Evolutionary conservation across 116 monocot genomes (phyloP).

Genomic region (Trichopus zeylanicus): DNA sequence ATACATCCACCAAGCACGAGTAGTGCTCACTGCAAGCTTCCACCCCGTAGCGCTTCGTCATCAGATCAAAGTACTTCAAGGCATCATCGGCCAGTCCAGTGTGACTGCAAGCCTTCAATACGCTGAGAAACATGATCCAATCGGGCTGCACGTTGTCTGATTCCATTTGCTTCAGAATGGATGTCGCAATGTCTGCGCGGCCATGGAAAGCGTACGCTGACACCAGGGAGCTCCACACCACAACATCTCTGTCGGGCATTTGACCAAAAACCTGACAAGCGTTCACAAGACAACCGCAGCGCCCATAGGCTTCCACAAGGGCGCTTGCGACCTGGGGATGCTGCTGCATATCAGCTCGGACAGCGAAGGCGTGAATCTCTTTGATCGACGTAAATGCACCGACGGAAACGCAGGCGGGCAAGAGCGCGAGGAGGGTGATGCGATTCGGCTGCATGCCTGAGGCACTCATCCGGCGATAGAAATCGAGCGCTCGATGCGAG

Average conservation of each 20-base stretch:
- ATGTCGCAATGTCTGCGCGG: conserved; percentile 28
- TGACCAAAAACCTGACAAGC: conserved; percentile 36
- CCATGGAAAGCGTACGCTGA: conserved; percentile 70
- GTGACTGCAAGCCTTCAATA: conserved; percentile 78
- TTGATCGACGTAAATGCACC: conserved; percentile 34
- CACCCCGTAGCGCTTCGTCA: conserved; percentile 27
- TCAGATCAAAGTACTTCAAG: conserved; percentile 38
- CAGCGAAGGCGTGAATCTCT: conserved; percentile 51
- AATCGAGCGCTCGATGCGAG: conserved; percentile 22
- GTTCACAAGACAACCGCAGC: conserved; percentile 37
- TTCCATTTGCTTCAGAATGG: conserved; percentile 36
- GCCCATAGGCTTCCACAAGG: conserved; percentile 63
- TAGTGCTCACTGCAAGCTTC: conserved; percentile 51
- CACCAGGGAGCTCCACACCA: conserved; percentile 66
- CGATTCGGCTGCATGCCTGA: conserved; percentile 33
- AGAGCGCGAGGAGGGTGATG: conserved; percentile 49
- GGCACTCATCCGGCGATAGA: conserved; percentile 40
- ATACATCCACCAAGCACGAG: conserved; percentile 74
- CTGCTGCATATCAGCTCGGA: conserved; percentile 12
- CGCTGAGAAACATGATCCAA: conserved; percentile 46
- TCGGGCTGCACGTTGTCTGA: conserved; percentile 32
- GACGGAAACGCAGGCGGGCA: conserved; percentile 25
- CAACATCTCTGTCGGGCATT: conserved; percentile 47
- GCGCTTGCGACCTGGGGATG: conserved; percentile 42
- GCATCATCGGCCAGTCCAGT: conserved; percentile 56